Base-by-base conservation (phyloP, 2,329 filamentous ascomycete species). In the Hypoxylon sp. region DNA sequence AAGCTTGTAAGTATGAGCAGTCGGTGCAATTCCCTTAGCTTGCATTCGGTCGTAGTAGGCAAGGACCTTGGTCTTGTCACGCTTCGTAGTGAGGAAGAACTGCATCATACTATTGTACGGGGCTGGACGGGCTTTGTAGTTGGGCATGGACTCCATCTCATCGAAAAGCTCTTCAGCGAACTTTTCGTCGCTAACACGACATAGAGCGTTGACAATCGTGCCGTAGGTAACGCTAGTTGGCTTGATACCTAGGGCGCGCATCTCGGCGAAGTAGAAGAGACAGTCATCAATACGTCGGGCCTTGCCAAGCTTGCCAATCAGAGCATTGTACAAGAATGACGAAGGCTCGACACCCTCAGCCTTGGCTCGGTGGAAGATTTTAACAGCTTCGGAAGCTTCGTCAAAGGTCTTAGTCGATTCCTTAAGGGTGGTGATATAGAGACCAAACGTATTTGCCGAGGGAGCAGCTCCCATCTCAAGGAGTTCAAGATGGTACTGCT, bases 91-190 rank as follows among this genome's bases (percentile, higher is more conserved):
- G 74, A 98, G 86, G 88, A 98, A 99, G 84, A 97, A 98, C 80
- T 99, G 96, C 90, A 99, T 99, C 90, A 99, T 92, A 81, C 94
- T 97, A 85, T 99, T 98, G 86, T 99, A 99, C 0, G 96, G 96
- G 24, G 96, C 96, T 26, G 96, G 94, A 9, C 96, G 92, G 44
- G 96, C 94, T 85, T 98, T 98, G 88, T 99, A 99, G 84, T 99
- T 99, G 63, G 94, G 92, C 91, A 97, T 97, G 51, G 91, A 90
- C 84, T 99, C 96, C 96, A 99, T 99, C 84, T 99, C 96, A 78
- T 98, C 94, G 78, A 99, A 99, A 75, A 98, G 89, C 81, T 98
- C 94, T 78, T 98, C 96, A 29, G 96, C 96, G 79, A 98, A 97
- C 78, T 95, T 97, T 83, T 98, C 95, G 75, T 99, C 96, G 73